Base-by-base conservation (phyloP, 805 yeast species). In the Candida vartiovaarae region DNA sequence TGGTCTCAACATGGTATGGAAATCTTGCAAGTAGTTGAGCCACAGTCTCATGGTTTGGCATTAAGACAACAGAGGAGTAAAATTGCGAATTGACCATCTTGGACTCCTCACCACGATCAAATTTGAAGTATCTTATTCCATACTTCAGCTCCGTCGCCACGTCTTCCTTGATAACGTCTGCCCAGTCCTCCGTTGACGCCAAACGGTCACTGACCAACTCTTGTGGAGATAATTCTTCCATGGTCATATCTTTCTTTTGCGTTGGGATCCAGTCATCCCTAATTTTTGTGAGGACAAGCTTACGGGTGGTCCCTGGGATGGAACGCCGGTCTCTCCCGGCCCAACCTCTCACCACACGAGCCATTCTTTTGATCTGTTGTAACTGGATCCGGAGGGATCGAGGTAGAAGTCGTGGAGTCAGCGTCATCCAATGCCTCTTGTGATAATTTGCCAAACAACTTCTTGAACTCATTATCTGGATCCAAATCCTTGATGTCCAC, bases 211-310 rank as follows among this genome's bases (percentile, higher is more conserved):
- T 49, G 5, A 70, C 52, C 3, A 75, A 49, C 10, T 76, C 76
- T 2, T 59, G 62, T 1, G 47, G 45, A 0, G 56, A 59, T 8
- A 82, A 48, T 52, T 78, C 80, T 10, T 76, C 79, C 86, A 84
- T 78, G 1, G 62, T 54, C 34, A 85, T 54, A 10, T 83, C 82
- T 47, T 79, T 82, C 44, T 72, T 70, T 27, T 73, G 64, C 0
- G 86, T 77, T 1, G 95, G 95, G 6, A 84, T 57, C 86, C 90
- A 86, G 57, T 84, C 90, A 47, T 84, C 89, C 57, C 84, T 75
- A 37, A 87, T 78, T 54, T 81, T 80, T 0, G 95, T 80, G 47
- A 88, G 66, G 9, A 75, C 67, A 39, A 87, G 64, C 52, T 84
- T 83, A 49, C 88, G 71, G 0, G 78, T 63, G 1, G 86, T 76